These are phyloP conservation scores for Candida insectorum DNA, from an alignment of 805 yeast genomes.

Conservation along the genomic window DNA sequence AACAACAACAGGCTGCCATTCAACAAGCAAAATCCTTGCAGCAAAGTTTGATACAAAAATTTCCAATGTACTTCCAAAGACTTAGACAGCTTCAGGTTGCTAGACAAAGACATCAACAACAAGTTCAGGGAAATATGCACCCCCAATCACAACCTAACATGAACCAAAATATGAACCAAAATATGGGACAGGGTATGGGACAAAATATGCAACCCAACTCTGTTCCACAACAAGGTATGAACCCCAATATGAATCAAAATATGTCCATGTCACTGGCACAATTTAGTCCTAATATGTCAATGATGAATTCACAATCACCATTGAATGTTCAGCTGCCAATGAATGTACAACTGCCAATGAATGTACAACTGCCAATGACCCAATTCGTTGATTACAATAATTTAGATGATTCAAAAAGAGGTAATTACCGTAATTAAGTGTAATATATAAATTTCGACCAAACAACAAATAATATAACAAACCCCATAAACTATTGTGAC, in stretches of 20 bases:
- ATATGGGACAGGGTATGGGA: slow-evolving; percentile 1
- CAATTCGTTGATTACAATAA: slow-evolving; percentile 4
- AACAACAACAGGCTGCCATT: slow-evolving; percentile 43
- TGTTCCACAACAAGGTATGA: background rate
- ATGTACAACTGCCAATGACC: slow-evolving; percentile 9
- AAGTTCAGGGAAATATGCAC: no score
- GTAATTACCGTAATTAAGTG: no score
- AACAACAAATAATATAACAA: no score
- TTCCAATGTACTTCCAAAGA: slow-evolving; percentile 35
- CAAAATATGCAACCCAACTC: background rate
- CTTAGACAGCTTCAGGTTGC: slow-evolving; percentile 31
- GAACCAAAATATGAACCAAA: slow-evolving; percentile 14
- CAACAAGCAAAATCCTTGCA: slow-evolving; percentile 39
- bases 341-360: slow-evolving; percentile 17
- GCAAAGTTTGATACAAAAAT: slow-evolving; percentile 34
- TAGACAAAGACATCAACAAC: slow-evolving; percentile 9
- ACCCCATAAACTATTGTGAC: no score
- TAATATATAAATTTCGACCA: no score
- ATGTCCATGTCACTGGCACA: slow-evolving; percentile 4
- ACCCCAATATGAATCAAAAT: background rate
- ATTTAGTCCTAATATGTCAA: slow-evolving; percentile 5
- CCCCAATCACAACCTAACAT: slow-evolving; percentile 12
- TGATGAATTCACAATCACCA: slow-evolving; percentile 2
- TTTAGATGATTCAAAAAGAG: slow-evolving; percentile 4
- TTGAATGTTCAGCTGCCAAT: slow-evolving; percentile 17